phyloP scores from a whole-genome alignment of 2,329 filamentous ascomycete species.

The Penicillium griseofulvum region DNA sequence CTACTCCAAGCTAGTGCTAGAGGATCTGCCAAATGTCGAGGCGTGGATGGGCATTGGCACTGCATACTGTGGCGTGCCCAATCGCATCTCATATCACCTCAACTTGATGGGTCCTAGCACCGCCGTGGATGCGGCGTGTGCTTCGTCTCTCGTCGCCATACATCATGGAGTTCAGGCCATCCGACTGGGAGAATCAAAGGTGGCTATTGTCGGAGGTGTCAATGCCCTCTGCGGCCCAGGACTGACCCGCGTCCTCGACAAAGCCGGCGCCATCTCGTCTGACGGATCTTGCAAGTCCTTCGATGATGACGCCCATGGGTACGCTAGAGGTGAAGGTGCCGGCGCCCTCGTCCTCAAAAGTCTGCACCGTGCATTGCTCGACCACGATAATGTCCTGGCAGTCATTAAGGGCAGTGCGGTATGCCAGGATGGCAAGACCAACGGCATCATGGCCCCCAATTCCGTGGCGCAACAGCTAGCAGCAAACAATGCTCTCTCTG shows the following conservation, averaged over 20 bases:
- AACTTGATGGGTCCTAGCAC: conserved; percentile 24
- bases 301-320: conserved; percentile 31
- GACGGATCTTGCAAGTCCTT: conserved; percentile 35
- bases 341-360: conserved; percentile 32
- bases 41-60: conserved; percentile 44
- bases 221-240: conserved; percentile 36
- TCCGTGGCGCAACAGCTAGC: conserved; percentile 30
- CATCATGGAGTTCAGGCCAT: conserved; percentile 20
- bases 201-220: conserved; percentile 29
- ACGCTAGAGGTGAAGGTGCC: conserved; percentile 34
- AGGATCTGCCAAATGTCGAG: conserved; percentile 39
- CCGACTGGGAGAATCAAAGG: conserved; percentile 10
- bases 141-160: conserved; percentile 22
- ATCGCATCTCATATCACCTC: conserved; percentile 26
- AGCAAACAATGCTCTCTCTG: conserved; percentile 21
- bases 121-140: conserved; percentile 27
- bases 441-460: conserved; percentile 39
- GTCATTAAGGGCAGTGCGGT: conserved; percentile 32
- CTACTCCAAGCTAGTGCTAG: conserved; percentile 37
- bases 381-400: conserved; percentile 32
- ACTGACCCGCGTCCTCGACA: conserved; percentile 31
- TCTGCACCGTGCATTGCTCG: conserved; percentile 21
- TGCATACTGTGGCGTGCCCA: conserved; percentile 35
- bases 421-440: conserved; percentile 34
- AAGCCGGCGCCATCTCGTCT: conserved; percentile 27